Evolutionary conservation across 139 green algal species (phyloP).

Genomic region (Eudorina sp.): DNA sequence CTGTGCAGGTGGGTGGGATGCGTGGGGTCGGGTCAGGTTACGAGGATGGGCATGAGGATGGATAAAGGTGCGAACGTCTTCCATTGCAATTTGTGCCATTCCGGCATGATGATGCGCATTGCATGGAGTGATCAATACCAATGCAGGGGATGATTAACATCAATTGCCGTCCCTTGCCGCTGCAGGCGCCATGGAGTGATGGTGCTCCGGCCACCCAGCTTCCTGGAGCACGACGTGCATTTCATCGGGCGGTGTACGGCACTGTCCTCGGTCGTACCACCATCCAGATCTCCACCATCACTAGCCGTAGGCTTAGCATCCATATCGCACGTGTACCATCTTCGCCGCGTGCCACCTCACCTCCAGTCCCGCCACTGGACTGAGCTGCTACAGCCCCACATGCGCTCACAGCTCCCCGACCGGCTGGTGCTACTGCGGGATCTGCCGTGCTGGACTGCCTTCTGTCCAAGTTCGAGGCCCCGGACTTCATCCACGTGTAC

Average conservation of each 20-base stretch:
- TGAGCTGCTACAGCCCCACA: background rate
- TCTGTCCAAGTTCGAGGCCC: slow-evolving; percentile 65
- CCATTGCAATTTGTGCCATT: too few species aligned
- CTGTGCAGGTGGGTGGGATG: slow-evolving; percentile 61
- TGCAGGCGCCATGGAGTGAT: slow-evolving; percentile 51
- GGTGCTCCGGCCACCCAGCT: slow-evolving; percentile 53
- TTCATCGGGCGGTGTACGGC: slow-evolving; percentile 44
- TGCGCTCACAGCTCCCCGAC: slow-evolving; percentile 2
- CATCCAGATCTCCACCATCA: too few species aligned
- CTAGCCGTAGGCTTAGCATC: too few species aligned
- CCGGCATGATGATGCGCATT: too few species aligned
- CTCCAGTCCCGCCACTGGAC: slow-evolving; percentile 28
- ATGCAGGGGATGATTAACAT: background rate
- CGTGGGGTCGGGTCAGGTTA: too few species aligned
- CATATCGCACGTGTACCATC: too few species aligned
- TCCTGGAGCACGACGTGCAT: slow-evolving; percentile 51
- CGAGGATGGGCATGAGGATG: too few species aligned
- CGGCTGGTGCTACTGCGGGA: slow-evolving; percentile 51
- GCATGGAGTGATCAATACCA: too few species aligned
- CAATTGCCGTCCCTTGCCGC: background rate
- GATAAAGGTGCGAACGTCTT: too few species aligned
- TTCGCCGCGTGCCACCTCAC: slow-evolving; percentile 20
- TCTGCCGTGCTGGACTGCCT: background rate
- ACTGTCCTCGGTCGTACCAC: too few species aligned
- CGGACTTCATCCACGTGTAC: slow-evolving; percentile 65